phyloP scores from a whole-genome alignment of 345 rosid genomes.

The Durio zibethinus region DNA sequence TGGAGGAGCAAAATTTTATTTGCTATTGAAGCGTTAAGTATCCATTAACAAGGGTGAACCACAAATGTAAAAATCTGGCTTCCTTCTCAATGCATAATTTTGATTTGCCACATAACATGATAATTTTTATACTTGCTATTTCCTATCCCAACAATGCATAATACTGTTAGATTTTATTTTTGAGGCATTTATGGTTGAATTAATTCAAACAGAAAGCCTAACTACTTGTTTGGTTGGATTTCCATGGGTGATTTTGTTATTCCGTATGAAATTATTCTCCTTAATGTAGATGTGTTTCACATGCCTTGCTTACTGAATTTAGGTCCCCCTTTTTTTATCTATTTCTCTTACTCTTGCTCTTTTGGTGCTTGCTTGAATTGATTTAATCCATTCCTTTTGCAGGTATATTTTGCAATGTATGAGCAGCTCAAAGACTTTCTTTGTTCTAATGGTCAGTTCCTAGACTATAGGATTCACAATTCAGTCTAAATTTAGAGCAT shows the following conservation, averaged over 20 bases:
- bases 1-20: background rate
- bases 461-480: background rate
- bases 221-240: background rate
- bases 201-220: background rate
- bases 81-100: background rate
- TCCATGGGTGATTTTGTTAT: background rate
- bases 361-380: slow-evolving; percentile 7
- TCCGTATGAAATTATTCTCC: background rate
- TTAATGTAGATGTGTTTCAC: background rate
- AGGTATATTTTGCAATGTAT: slow-evolving; percentile 83
- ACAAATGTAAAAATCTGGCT: background rate
- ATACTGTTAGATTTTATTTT: background rate
- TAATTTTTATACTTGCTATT: background rate
- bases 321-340: background rate
- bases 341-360: background rate
- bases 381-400: slow-evolving; percentile 19
- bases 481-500: background rate
- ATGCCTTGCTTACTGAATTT: background rate
- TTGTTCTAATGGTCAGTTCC: slow-evolving; percentile 49
- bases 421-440: slow-evolving; percentile 74
- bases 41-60: background rate
- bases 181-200: background rate
- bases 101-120: background rate
- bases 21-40: background rate
- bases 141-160: background rate